Percentiles rank a stretch among this genome's conserved stretches.
Conservation (phyloP, 768 basidiomycete genomes). For the Brasilioporus rufonigricans region DNA sequence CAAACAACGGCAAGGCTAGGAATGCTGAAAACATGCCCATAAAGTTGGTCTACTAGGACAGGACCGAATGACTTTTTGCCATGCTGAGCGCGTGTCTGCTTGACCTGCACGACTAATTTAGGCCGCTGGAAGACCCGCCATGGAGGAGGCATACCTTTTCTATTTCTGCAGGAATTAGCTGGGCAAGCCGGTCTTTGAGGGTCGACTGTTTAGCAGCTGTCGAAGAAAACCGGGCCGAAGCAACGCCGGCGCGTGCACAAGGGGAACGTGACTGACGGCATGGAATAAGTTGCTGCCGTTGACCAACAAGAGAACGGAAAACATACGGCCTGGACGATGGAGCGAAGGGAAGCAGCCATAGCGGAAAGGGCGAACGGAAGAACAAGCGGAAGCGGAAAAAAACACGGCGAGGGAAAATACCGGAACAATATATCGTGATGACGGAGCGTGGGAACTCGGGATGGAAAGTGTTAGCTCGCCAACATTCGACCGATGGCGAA, state of each 20-base stretch:
- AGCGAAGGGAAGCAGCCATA: conserved; percentile 46
- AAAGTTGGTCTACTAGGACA: conserved; percentile 86
- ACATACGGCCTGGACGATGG: conserved; percentile 35
- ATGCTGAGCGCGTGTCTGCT: conserved; percentile 78
- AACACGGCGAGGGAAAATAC: conserved; percentile 22
- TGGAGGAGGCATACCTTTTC: conserved; percentile 32
- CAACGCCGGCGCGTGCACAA: conserved; percentile 40
- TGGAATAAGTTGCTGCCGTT: background rate
- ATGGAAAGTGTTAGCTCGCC: too few relatives aligned
- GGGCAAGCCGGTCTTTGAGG: conserved; percentile 89
- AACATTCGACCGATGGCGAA: conserved; percentile 20
- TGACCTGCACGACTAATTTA: conserved; percentile 55
- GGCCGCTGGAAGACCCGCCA: background rate
- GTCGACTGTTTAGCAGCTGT: conserved; percentile 64
- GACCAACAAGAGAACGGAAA: conserved; percentile 18
- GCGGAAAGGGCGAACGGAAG: conserved; percentile 8
- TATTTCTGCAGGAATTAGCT: conserved; percentile 86
- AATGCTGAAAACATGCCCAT: conserved; percentile 54
- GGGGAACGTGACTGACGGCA: conserved; percentile 48
- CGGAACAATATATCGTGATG: conserved; percentile 16
- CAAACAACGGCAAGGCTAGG: conserved; percentile 5
- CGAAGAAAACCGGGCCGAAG: conserved; percentile 62
- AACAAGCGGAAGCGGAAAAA: conserved; percentile 2
- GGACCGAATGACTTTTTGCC: conserved; percentile 94
- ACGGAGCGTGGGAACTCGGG: conserved; percentile 14